Evolutionary conservation across 176 grass and related monocot genomes (phyloP), one percentile per base, ranked within the genome.

Genomic region (Chloris gayana): DNA sequence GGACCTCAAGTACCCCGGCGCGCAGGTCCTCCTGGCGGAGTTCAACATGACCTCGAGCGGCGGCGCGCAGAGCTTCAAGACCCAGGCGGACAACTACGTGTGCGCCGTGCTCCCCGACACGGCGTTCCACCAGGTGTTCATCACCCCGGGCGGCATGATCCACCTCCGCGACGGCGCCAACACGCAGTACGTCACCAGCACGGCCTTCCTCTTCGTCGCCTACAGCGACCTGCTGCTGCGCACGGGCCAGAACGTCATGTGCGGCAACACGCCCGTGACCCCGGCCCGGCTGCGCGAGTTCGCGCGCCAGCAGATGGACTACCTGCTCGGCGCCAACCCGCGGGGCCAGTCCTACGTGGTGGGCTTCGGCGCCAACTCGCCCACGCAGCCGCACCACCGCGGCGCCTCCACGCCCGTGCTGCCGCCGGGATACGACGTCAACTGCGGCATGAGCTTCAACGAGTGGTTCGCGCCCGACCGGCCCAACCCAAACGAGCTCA

Each of bases 151-250:
- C 42, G 96, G 96, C 68, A 37, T 93, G 73, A 84, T 99, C 88
- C 92, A 99, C 91, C 92, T 99, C 32, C 88, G 92, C 56, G 92
- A 95, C 64, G 96, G 96, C 77, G 96, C 96, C 76, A 99, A 99
- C 81, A 76, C 96, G 9, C 96, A 99, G 78, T 95, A 99, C 74
- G 96, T 89, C 1, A 99, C 96, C 6, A 21, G 84, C 72, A 89
- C 92, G 8, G 79, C 96, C 10, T 99, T 99, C 79, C 85, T 99
- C 49, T 87, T 99, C 73, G 9, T 87, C 21, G 34, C 79, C 13
- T 99, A 99, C 84, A 73, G 82, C 61, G 91, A 91, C 88, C 17
- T 94, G n/a, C 96, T 99, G 21, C 47, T 29, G 17, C 85, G 80
- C 67, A 84, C 82, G 78, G 58, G 76, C 22, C 80, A 95, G 82